Evolutionary conservation across 2,329 filamentous ascomycete species (phyloP), one percentile per base, ranked within the genome.

Genomic region (Exophiala spinifera): DNA sequence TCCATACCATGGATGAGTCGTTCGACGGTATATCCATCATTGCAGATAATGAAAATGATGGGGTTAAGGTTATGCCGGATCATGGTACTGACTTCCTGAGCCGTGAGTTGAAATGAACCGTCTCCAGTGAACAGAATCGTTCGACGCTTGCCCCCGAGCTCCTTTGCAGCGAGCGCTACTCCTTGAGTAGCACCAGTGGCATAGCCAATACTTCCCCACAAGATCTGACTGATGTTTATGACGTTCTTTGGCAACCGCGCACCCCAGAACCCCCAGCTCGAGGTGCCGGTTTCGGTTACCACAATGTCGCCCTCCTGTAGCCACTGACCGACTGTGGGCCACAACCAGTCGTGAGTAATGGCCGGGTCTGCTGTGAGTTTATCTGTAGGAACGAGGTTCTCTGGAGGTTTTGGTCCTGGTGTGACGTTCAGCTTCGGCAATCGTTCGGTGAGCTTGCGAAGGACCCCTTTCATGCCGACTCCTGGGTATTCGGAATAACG

Each of bases 401-500:
- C 79, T 79, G 72, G 69, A 10, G 82, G 77, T n/a, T 71, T 71
- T 1, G 83, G 80, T 3, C 79, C 76, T 2, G 78, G 71, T 40
- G 79, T 70, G 25, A 79, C 74, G 46, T 79, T 80, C 47, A 92
- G 77, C 62, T 81, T 76, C 33, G 72, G 72, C 34, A 84, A 65
- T 42, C 78, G 76, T 10, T 84, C 72, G 31, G 85, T 79, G 23
- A 95, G 69, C 67, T 89, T 89, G 59, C 78, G 79, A 25, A 96
- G 77, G 20, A 95, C 88, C 45, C 87, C 86, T 56, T 84, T 84
- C 86, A 94, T 92, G 56, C 83, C 79, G 6, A 94, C 79, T 40
- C 85, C 84, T 0, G 88, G 88, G 67, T 92, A 95, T 62, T 88
- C 84, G 0, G 88, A 89, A 71, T 89, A 91, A 49, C 86, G 79